These are phyloP conservation scores for Trichocladium uniseriatum DNA, from an alignment of 495 filamentous ascomycete species.

Conservation along the genomic window DNA sequence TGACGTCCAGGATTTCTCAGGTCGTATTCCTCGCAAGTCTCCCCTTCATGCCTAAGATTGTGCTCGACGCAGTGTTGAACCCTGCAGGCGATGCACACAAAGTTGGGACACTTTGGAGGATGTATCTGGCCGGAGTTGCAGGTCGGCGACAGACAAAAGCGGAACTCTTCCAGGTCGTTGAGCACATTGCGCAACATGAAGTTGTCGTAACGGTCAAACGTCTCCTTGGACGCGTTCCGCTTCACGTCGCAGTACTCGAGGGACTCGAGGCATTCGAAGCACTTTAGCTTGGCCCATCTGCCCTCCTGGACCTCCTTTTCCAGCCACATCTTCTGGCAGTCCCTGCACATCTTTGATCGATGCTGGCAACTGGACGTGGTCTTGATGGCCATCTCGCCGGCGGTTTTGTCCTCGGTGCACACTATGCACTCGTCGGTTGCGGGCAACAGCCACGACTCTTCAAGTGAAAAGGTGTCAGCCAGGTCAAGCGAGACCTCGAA, in stretches of 20 bases:
- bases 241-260: conserved; percentile 28
- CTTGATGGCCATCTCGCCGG: conserved; percentile 27
- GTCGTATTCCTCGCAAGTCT: conserved; percentile 43
- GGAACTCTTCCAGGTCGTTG: conserved; percentile 28
- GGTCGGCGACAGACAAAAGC: conserved; percentile 31
- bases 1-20: conserved; percentile 18
- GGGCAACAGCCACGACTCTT: conserved; percentile 30
- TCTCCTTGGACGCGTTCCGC: conserved; percentile 20
- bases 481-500: conserved; percentile 24
- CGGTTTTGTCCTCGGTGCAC: conserved; percentile 31
- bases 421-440: conserved; percentile 26
- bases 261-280: conserved; percentile 32
- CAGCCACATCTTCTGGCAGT: conserved; percentile 31
- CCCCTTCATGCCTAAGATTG: conserved; percentile 39
- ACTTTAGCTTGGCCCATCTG: conserved; percentile 29
- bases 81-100: conserved; percentile 33
- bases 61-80: conserved; percentile 35
- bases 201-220: conserved; percentile 30
- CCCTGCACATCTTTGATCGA: conserved; percentile 26
- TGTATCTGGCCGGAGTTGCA: conserved; percentile 39
- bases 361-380: conserved; percentile 29
- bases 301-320: conserved; percentile 22
- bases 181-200: conserved; percentile 25
- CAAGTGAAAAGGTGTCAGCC: conserved; percentile 23
- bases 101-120: conserved; percentile 22